A percentile compares a stretch with the other conserved stretches of the same genome.
Conservation (phyloP, 768 basidiomycete genomes). For the Saitozyma sp. region DNA sequence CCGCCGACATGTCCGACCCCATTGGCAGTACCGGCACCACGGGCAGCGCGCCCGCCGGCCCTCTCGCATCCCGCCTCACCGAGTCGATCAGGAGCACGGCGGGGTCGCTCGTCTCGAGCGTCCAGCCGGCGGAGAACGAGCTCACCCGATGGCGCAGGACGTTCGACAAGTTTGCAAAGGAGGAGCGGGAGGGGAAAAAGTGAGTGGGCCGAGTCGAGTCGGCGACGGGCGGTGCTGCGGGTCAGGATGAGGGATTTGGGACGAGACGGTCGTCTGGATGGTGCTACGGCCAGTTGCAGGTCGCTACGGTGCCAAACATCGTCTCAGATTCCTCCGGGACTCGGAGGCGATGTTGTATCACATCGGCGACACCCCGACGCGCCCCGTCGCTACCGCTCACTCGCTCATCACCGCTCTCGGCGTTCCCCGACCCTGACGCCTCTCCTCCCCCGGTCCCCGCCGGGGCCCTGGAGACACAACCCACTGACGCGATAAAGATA, state of each 20-base stretch:
- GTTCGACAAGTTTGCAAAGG: slow-evolving; percentile 80
- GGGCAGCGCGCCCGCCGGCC: not conserved
- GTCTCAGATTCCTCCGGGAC: too few relatives aligned
- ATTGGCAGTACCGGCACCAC: not conserved
- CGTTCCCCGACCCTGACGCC: too few relatives aligned
- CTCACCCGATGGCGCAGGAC: slow-evolving; percentile 82
- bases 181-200: slow-evolving; percentile 74
- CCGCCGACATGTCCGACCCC: not conserved
- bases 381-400: too few relatives aligned
- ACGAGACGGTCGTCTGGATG: too few relatives aligned
- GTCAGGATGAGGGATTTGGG: not conserved
- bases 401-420: too few relatives aligned
- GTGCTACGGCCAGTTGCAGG: not conserved
- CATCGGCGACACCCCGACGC: not conserved
- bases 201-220: slow-evolving; percentile 48
- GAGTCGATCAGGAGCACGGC: slow-evolving; percentile 26
- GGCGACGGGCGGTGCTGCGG: not conserved
- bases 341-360: not conserved
- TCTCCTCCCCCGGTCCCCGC: too few relatives aligned
- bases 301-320: too few relatives aligned
- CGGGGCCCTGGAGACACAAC: too few relatives aligned
- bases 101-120: slow-evolving; percentile 26
- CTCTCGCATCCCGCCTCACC: slow-evolving; percentile 20
- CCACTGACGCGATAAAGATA: slow-evolving; percentile 51
- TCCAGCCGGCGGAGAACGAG: slow-evolving; percentile 64